Evolutionary conservation across 1,284 basidiomycete species (phyloP).

Genomic region (Taiwanofungus camphoratus): DNA sequence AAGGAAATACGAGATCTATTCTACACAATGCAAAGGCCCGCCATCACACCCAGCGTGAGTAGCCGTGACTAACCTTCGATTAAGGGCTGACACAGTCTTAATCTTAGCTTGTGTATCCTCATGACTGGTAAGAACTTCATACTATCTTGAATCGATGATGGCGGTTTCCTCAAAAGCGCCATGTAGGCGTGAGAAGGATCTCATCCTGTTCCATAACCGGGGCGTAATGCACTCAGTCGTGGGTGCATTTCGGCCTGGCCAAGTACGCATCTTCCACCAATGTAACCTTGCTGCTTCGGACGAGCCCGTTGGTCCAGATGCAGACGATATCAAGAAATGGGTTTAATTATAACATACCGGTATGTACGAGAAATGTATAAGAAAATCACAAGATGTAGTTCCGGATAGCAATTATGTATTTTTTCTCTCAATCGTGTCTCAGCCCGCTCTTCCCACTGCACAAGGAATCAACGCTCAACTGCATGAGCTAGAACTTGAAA

Average conservation of each 20-base stretch:
- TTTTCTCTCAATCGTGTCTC: no score
- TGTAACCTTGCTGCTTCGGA: conserved; percentile 62
- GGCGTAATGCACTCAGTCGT: conserved; percentile 76
- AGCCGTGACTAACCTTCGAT: conserved; percentile 1
- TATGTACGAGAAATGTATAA: no score
- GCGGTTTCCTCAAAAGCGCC: not conserved
- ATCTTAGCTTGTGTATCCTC: conserved; percentile 50
- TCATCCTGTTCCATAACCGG: conserved; percentile 69
- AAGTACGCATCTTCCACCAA: conserved; percentile 65
- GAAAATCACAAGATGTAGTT: no score
- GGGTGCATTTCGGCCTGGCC: conserved; percentile 65
- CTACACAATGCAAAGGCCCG: conserved; percentile 79
- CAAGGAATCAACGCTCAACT: no score
- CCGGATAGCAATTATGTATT: no score
- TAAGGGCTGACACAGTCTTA: not conserved
- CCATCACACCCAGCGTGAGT: conserved; percentile 62
- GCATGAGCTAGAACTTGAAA: no score
- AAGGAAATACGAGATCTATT: conserved; percentile 63
- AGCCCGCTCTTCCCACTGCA: no score
- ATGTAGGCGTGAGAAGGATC: conserved; percentile 48
- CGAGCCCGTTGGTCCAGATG: conserved; percentile 46
- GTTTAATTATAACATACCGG: no score
- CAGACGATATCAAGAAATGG: conserved; percentile 41
- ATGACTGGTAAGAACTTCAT: conserved; percentile 46
- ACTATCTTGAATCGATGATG: not conserved